Percentiles rank a stretch among this genome's conserved stretches.
Conservation (phyloP, 108 stramenopile species). For the Conticribra guillardii region DNA sequence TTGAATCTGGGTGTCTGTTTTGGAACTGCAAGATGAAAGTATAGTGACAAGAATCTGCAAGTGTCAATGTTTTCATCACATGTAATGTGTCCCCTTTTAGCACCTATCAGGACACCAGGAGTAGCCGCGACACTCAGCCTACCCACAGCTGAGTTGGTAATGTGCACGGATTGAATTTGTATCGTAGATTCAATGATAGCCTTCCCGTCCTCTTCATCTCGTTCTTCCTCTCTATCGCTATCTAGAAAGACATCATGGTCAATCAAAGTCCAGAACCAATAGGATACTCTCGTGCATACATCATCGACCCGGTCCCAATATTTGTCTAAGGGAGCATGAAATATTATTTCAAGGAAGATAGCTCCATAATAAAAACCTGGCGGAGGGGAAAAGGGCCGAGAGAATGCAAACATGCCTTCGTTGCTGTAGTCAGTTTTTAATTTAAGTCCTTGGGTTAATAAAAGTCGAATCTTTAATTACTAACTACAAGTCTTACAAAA, state of each 20-base stretch:
- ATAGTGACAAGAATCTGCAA: conserved; percentile 50
- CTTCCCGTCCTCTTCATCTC: conserved; percentile 15
- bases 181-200: conserved; percentile 16
- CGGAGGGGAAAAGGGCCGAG: too few relatives aligned
- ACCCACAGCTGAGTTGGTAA: too few relatives aligned
- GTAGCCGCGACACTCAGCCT: too few relatives aligned
- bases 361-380: too few relatives aligned
- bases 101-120: conserved; percentile 18
- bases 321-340: conserved; percentile 59
- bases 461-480: too few relatives aligned
- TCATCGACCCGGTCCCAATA: conserved; percentile 53
- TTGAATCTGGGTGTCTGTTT: conserved; percentile 31
- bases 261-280: conserved; percentile 72
- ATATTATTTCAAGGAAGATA: conserved; percentile 57
- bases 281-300: conserved; percentile 66
- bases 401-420: too few relatives aligned
- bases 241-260: conserved; percentile 73
- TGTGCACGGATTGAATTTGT: too few relatives aligned
- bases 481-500: too few relatives aligned
- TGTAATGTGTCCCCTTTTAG: conserved; percentile 33
- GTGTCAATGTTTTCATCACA: conserved; percentile 62
- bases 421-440: too few relatives aligned
- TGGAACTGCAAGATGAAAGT: conserved; percentile 42
- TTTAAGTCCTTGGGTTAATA: too few relatives aligned
- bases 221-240: conserved; percentile 47